Base-by-base conservation (phyloP, 2,329 filamentous ascomycete species). In the Claviceps arundinis region DNA sequence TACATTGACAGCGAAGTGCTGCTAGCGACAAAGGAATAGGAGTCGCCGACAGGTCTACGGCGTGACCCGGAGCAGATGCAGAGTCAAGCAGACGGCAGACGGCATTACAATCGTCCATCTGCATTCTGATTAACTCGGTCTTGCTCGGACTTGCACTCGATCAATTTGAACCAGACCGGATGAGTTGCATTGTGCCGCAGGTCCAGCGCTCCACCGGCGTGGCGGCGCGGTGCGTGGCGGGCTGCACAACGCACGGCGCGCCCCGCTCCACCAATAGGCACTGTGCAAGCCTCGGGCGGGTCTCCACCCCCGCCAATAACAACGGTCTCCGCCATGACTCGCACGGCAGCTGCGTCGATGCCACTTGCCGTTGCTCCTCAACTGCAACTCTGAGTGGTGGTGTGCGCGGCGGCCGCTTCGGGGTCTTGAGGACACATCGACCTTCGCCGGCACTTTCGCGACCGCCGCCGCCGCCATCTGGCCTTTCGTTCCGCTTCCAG, bases 201-300 rank as follows among this genome's bases (percentile, higher is more conserved):
- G 61, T 61, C 55, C 61, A 58, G 58, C 63, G 60, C 59, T 60
- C 61, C 55, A 57, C 57, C 58, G 59, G 61, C 58, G 57, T 62
- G 54, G 59, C 58, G 56, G 58, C 60, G 48, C 53, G 54, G 52
- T 54, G 50, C 53, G 26, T 17, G 17, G 13, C 45, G 19, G 45
- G 30, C 11, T 7, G 17, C 30, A n/a, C 45, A 34, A n/a, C 44
- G 50, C 16, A n/a, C 26, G 37, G 47, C 30, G 44, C 17, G 9
- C 37, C 13, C 34, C 47, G 50, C 55, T 47, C 49, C 51, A 50
- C 48, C 51, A 49, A 42, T 52, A 44, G 46, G 45, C 37, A 49
- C 16, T 30, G 43, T 3, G 22, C 22, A 24, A 45, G 22, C 43
- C 43, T 16, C 6, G 13, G 22, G 14, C 22, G 22, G 14, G 43